A percentile compares a stretch with the other conserved stretches of the same genome.
Conservation (phyloP, 2,329 filamentous ascomycete genomes). For the Periconia sp. region DNA sequence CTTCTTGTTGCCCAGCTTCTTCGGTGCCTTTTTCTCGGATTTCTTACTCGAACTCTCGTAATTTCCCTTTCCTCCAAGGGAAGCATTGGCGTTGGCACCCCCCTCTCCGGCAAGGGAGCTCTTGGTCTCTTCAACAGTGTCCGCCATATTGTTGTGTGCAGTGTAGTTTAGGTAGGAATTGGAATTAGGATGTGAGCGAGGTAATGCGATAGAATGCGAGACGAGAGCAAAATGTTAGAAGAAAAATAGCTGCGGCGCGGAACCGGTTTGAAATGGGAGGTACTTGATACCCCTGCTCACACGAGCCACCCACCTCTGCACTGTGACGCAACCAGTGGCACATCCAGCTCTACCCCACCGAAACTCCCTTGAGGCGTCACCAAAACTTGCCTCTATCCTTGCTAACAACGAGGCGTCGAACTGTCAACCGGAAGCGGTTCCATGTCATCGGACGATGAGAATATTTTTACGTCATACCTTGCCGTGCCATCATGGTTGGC, state of each 20-base stretch:
- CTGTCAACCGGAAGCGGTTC: slow-evolving; percentile 6
- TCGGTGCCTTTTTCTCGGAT: slow-evolving; percentile 55
- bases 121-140: slow-evolving; percentile 47
- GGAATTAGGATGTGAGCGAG: slow-evolving; percentile 14
- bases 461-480: too few species aligned
- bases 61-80: slow-evolving; percentile 42
- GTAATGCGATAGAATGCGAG: slow-evolving; percentile 21
- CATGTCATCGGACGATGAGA: not conserved
- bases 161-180: slow-evolving; percentile 14
- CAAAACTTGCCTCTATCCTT: slow-evolving; percentile 43
- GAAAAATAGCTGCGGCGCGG: slow-evolving; percentile 31
- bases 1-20: slow-evolving; percentile 57
- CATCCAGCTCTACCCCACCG: slow-evolving; percentile 29
- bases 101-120: slow-evolving; percentile 44
- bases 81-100: slow-evolving; percentile 45
- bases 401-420: slow-evolving; percentile 19
- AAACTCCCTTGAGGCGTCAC: slow-evolving; percentile 19
- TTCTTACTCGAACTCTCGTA: slow-evolving; percentile 51
- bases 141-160: slow-evolving; percentile 41
- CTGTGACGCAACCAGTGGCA: slow-evolving; percentile 46
- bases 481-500: slow-evolving; percentile 9
- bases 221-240: slow-evolving; percentile 40
- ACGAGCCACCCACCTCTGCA: slow-evolving; percentile 44
- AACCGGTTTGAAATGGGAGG: slow-evolving; percentile 46
- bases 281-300: slow-evolving; percentile 37